A percentile compares a stretch with the other conserved stretches of the same genome.
Conservation (phyloP, 225 moss, liverwort and hornwort species). For the Takakia lepidozioides region DNA sequence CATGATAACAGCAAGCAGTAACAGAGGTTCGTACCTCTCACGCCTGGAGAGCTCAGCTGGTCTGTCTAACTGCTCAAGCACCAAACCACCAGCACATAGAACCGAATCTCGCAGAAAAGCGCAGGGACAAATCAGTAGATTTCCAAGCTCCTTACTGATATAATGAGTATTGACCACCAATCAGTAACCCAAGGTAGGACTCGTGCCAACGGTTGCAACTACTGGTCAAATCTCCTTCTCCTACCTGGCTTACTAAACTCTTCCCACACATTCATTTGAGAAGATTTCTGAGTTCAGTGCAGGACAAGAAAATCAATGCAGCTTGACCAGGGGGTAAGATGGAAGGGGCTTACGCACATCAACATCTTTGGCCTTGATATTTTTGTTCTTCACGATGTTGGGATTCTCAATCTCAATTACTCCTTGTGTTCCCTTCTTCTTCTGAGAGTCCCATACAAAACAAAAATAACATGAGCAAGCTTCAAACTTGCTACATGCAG, state of each 20-base stretch:
- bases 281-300: too few species aligned
- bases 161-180: background rate
- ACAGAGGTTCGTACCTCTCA: constrained; percentile 55
- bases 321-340: background rate
- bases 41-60: constrained; percentile 96
- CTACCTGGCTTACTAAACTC: too few species aligned
- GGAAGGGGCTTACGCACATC: constrained; percentile 52
- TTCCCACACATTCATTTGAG: too few species aligned
- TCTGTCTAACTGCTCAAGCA: constrained; percentile 66
- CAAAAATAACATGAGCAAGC: too few species aligned
- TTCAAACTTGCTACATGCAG: too few species aligned
- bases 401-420: constrained; percentile 97
- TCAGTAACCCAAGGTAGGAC: too few species aligned
- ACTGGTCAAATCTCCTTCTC: too few species aligned
- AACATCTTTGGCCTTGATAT: constrained; percentile 89
- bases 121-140: background rate
- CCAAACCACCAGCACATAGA: background rate
- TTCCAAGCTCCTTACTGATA: background rate
- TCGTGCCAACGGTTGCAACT: too few species aligned
- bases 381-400: constrained; percentile 75
- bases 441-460: constrained; percentile 60
- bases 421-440: constrained; percentile 95
- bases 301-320: too few species aligned
- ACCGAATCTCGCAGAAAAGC: background rate
- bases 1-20: background rate